A percentile compares a stretch with the other conserved stretches of the same genome.
Conservation (phyloP, 208 protist species). For the Acanthamoeba triangularis region DNA sequence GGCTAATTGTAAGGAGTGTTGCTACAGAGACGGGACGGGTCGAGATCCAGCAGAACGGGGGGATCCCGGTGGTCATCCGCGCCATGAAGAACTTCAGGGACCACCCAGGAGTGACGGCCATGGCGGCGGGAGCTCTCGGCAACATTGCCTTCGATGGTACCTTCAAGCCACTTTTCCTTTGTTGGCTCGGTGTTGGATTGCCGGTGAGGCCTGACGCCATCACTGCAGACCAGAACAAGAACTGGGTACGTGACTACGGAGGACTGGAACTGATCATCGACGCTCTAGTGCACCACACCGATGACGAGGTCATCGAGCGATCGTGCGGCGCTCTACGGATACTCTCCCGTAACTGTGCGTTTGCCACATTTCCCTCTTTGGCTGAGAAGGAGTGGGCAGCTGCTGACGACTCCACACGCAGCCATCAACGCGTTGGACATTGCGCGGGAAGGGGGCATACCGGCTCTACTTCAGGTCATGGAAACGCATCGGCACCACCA, state of each 20-base stretch:
- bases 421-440: constrained; percentile 49
- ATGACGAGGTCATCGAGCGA: constrained; percentile 37
- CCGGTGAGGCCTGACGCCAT: too few relatives aligned
- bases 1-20: too few relatives aligned
- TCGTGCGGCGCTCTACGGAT: not conserved
- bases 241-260: constrained; percentile 38
- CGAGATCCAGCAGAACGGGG: constrained; percentile 42
- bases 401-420: not conserved
- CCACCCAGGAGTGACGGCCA: constrained; percentile 5
- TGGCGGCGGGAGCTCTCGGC: not conserved
- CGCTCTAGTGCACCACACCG: not conserved
- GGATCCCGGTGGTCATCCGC: constrained; percentile 20
- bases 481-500: constrained; percentile 15
- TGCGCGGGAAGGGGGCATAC: constrained; percentile 12
- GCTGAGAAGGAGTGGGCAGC: not conserved
- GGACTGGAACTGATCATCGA: constrained; percentile 46
- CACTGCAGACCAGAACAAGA: constrained; percentile 15
- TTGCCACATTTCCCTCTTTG: not conserved
- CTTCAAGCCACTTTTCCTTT: too few relatives aligned
- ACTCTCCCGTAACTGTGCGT: constrained; percentile 7
- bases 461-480: constrained; percentile 25
- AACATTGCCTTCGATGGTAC: constrained; percentile 36
- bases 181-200: too few relatives aligned
- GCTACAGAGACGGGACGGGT: not conserved
- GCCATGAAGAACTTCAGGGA: constrained; percentile 44